Evolutionary conservation across 2,329 filamentous ascomycete genomes (phyloP).

Genomic region (Alternaria consortialis): DNA sequence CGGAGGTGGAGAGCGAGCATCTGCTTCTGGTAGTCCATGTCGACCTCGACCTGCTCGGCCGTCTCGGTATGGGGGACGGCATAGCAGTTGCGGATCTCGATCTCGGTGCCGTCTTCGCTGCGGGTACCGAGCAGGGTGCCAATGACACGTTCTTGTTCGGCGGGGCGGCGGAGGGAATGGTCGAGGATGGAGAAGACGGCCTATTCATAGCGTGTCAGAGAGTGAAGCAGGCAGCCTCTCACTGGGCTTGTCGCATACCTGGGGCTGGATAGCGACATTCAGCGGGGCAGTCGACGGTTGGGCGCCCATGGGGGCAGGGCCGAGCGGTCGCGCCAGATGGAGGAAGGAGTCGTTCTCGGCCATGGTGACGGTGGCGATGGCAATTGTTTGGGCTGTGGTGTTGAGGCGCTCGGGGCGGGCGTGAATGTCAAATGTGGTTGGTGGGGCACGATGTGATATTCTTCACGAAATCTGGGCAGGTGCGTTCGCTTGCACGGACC

Average conservation of each 20-base stretch:
- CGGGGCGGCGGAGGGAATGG: constrained; percentile 90
- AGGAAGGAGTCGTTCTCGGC: constrained; percentile 86
- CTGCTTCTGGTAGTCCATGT: constrained; percentile 99
- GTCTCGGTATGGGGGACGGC: constrained; percentile 98
- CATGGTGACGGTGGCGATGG: constrained; percentile 74
- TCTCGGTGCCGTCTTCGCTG: constrained; percentile 95
- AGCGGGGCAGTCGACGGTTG: constrained; percentile 90
- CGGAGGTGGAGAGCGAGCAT: constrained; percentile 96
- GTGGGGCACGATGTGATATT: constrained; percentile 40
- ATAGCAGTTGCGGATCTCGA: constrained; percentile 95
- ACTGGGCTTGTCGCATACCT: constrained; percentile 66
- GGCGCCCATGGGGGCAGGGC: constrained; percentile 79
- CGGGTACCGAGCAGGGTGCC: constrained; percentile 92
- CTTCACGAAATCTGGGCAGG: constrained; percentile 44
- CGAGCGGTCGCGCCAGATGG: constrained; percentile 91
- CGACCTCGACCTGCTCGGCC: constrained; percentile 97
- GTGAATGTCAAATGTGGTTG: constrained; percentile 26
- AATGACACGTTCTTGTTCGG: constrained; percentile 94
- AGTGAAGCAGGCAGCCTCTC: constrained; percentile 4
- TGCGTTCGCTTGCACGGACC: constrained; percentile 46
- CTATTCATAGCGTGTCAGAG: constrained; percentile 44
- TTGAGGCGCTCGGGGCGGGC: constrained; percentile 23
- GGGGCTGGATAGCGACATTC: constrained; percentile 92
- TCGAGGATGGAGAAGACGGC: constrained; percentile 77
- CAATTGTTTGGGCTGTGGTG: constrained; percentile 17